Conservation (phyloP, 148 eudicot genomes). For the Cornus controversa region DNA sequence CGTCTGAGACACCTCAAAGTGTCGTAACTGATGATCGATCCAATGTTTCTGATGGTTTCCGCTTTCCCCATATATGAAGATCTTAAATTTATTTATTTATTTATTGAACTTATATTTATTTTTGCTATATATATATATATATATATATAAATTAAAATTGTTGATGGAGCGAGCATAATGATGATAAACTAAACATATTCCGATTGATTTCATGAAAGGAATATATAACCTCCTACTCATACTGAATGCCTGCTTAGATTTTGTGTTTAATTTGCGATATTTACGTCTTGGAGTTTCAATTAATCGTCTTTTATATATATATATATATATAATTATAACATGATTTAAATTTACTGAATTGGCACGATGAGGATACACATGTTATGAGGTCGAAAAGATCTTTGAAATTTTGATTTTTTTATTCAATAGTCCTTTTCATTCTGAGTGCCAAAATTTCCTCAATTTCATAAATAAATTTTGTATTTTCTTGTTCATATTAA, state of each 20-base stretch:
- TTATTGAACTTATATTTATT: not conserved
- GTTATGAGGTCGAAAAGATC: constrained; percentile 8
- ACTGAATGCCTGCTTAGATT: constrained; percentile 14
- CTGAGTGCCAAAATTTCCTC: constrained; percentile 11
- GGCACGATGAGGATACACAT: constrained; percentile 20
- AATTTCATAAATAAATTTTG: too few relatives aligned
- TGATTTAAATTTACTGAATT: not conserved
- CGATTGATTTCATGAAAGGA: constrained; percentile 18
- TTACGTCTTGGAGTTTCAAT: not conserved
- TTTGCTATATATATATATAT: not conserved
- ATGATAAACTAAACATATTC: constrained; percentile 10
- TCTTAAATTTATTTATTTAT: not conserved
- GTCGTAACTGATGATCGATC: constrained; percentile 10
- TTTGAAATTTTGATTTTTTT: not conserved
- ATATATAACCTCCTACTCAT: constrained; percentile 31
- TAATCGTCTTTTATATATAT: too few relatives aligned
- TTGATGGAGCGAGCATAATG: constrained; percentile 10
- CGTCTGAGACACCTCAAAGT: constrained; percentile 23
- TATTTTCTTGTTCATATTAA: too few relatives aligned
- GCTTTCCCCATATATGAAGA: not conserved
- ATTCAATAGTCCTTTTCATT: constrained; percentile 20
- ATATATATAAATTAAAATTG: not conserved
- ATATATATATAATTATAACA: too few relatives aligned
- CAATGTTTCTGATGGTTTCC: constrained; percentile 19
- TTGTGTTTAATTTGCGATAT: too few relatives aligned